Evolutionary conservation across 352 stramenopile genomes (phyloP).

Genomic region (Globisporangium mamillatum): DNA sequence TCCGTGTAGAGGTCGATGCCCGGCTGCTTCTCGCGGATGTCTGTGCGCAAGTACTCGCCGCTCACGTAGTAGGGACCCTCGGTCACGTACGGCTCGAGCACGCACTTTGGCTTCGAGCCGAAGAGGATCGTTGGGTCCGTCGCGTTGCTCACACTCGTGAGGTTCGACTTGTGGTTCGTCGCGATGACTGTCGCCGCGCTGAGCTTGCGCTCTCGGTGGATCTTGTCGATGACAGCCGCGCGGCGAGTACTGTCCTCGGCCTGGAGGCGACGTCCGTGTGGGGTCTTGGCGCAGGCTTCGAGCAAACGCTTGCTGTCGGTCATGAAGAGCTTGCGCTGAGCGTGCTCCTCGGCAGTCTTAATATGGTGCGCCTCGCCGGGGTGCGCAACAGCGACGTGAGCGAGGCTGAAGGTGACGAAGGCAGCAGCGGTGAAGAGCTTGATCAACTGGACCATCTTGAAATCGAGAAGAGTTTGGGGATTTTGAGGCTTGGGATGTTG

Average conservation of each 20-base stretch:
- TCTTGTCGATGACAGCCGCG: not conserved
- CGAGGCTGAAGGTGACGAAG: not conserved
- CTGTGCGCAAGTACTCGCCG: slow-evolving; percentile 12
- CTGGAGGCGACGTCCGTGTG: not conserved
- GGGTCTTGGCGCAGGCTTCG: slow-evolving; percentile 11
- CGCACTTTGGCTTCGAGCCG: slow-evolving; percentile 6
- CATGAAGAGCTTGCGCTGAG: slow-evolving; percentile 10
- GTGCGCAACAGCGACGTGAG: not conserved
- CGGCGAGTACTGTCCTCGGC: not conserved
- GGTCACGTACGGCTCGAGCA: slow-evolving; percentile 17
- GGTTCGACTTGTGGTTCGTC: slow-evolving; percentile 13
- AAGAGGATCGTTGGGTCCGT: slow-evolving; percentile 12
- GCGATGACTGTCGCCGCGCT: slow-evolving; percentile 2
- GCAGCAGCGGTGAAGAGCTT: not conserved
- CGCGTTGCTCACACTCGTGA: slow-evolving; percentile 2
- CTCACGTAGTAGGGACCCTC: slow-evolving; percentile 19
- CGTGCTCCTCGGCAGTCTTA: not conserved
- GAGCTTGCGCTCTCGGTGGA: not conserved
- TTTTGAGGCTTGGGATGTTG: not conserved
- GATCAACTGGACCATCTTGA: not conserved
- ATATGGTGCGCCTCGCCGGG: slow-evolving; percentile 8
- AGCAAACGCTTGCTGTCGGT: slow-evolving; percentile 13
- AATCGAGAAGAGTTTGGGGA: not conserved
- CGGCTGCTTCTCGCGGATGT: slow-evolving; percentile 15
- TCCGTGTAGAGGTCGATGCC: slow-evolving; percentile 15